Conservation (phyloP, 805 yeast species). For the Cyberlindnera galapagoensis region DNA sequence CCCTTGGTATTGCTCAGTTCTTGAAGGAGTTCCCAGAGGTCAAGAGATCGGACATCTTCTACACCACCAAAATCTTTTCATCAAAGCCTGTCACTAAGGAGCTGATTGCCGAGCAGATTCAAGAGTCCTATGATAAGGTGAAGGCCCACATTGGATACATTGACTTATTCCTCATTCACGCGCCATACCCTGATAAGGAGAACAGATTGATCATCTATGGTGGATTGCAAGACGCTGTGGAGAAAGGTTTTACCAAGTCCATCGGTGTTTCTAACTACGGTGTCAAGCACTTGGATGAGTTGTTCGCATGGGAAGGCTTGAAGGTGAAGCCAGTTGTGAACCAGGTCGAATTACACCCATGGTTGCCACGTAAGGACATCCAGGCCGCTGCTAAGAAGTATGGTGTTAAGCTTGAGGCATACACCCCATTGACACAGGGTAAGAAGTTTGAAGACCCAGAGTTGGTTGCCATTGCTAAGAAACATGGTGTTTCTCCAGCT, state of each 20-base stretch:
- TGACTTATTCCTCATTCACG: constrained; percentile 63
- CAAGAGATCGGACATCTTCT: constrained; percentile 56
- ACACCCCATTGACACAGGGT: constrained; percentile 69
- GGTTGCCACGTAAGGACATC: constrained; percentile 58
- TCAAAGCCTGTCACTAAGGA: constrained; percentile 48
- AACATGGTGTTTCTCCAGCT: constrained; percentile 44
- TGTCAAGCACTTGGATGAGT: constrained; percentile 48
- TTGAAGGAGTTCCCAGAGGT: constrained; percentile 41
- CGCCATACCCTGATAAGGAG: constrained; percentile 45
- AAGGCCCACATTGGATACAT: constrained; percentile 56
- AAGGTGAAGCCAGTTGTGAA: constrained; percentile 51
- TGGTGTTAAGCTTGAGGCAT: constrained; percentile 59
- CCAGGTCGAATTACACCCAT: constrained; percentile 66
- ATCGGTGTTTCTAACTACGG: constrained; percentile 82
- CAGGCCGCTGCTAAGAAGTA: constrained; percentile 43
- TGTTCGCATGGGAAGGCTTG: constrained; percentile 49
- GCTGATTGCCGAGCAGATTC: constrained; percentile 43
- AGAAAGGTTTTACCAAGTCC: constrained; percentile 48
- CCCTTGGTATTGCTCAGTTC: constrained; percentile 48
- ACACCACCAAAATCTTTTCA: constrained; percentile 65
- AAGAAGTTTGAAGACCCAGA: constrained; percentile 47
- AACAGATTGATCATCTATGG: constrained; percentile 56
- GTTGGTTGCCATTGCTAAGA: constrained; percentile 40
- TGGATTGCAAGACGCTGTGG: constrained; percentile 71
- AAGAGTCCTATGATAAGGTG: constrained; percentile 45